Conservation (phyloP, 2,329 filamentous ascomycete species). For the Penicillium sp. region DNA sequence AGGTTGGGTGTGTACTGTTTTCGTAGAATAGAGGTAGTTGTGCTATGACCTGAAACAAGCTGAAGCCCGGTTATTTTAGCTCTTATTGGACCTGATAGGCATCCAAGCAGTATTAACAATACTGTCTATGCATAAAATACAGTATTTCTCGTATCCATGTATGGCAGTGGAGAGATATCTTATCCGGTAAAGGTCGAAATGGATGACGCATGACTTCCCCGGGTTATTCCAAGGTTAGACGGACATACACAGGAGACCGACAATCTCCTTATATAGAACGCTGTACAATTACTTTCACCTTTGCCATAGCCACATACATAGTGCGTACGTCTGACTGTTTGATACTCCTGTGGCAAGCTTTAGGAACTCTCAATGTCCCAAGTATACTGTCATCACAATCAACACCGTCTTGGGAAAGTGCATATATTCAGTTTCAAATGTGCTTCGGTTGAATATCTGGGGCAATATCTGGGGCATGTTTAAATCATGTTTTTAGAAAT, state of each 20-base stretch:
- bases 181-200: neutral
- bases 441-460: neutral
- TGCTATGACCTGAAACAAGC: neutral
- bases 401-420: no score
- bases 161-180: neutral
- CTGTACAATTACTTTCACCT: neutral
- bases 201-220: neutral
- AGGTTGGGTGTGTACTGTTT: neutral
- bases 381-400: neutral
- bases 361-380: no score
- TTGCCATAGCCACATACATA: neutral
- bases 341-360: neutral
- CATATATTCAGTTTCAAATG: neutral
- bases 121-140: neutral
- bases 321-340: no score
- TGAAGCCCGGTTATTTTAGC: neutral
- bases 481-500: neutral
- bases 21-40: neutral
- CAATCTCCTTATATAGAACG: neutral
- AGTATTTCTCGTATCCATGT: neutral
- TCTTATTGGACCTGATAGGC: neutral
- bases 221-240: neutral
- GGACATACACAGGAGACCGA: no score
- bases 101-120: neutral
- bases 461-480: neutral